Conservation (phyloP, 768 basidiomycete genomes). For the Russula sp. region DNA sequence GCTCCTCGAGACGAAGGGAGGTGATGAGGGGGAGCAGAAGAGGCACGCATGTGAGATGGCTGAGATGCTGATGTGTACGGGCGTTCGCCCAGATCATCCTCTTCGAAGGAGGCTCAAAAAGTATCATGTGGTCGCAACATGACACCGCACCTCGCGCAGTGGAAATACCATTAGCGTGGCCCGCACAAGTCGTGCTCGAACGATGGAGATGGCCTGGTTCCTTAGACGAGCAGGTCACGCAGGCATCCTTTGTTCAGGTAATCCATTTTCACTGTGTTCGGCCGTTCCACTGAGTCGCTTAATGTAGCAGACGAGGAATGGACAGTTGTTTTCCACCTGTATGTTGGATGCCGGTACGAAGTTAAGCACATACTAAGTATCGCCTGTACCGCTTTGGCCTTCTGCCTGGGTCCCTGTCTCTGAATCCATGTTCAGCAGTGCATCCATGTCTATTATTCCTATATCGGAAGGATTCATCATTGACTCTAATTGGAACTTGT, state of each 20-base stretch:
- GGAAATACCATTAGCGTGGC: not conserved
- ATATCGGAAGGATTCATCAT: conserved; percentile 33
- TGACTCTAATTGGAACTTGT: conserved; percentile 4
- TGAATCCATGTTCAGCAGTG: conserved; percentile 7
- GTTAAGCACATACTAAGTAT: not conserved
- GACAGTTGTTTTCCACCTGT: not conserved
- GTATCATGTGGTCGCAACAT: conserved; percentile 29
- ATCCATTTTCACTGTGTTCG: not conserved
- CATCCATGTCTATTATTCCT: conserved; percentile 22
- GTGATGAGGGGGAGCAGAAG: conserved; percentile 40
- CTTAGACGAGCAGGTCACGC: not conserved
- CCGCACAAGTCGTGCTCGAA: not conserved
- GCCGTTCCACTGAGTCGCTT: not conserved
- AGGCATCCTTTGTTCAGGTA: not conserved
- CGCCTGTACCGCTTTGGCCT: conserved; percentile 8
- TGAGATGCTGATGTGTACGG: conserved; percentile 41
- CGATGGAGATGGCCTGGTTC: not conserved
- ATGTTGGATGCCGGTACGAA: not conserved
- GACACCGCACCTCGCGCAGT: not conserved
- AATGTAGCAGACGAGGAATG: not conserved
- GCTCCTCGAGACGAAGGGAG: conserved; percentile 47
- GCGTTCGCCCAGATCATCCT: conserved; percentile 57
- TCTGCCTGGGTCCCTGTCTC: conserved; percentile 4
- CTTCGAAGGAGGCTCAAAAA: conserved; percentile 63
- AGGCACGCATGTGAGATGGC: conserved; percentile 45